Base-by-base conservation (phyloP, 805 yeast species). In the Candida manassasensis region DNA sequence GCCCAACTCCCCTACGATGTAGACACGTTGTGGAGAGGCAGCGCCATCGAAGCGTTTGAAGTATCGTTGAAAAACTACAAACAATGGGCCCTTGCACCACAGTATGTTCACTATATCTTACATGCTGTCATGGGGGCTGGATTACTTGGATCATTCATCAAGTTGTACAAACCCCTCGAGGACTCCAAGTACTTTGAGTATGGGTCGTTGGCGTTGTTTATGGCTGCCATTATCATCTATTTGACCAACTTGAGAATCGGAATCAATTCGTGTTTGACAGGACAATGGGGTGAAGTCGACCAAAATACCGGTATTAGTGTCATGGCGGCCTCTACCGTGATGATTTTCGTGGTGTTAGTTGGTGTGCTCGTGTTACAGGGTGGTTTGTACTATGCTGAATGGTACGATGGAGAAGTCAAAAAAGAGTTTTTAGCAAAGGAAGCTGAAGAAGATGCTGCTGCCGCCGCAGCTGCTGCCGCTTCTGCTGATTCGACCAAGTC, bases 241-340 rank as follows among this genome's bases (percentile, higher is more conserved):
- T 66, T 90, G 50, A 83, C 96, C 43, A 93, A 93, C 64, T 69
- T 90, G 47, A 75, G 86, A 53, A 77, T 84, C 35, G 97, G 97
- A 36, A 67, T 81, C 26, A 73, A 73, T 47, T 76, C 89, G 38
- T 76, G 86, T 36, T 48, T 77, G 18, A 59, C 73, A 39, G 89
- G 88, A 29, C 69, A 77, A 41, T 90, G 97, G 97, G 97, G 96
- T 46, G 97, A 90, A 34, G 95, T 93, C 34, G 85, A 84, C 50
- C 78, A 75, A 55, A 70, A 71, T 41, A 85, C 95, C 15, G 97
- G 97, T 19, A 62, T 90, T 50, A 86, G 85, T 45, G 96, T 93
- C 26, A 76, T 93, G 52, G 96, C 93, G 27, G 97, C 97, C 4
- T 80, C 93, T 19, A 81, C 82, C 60, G 73, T 82, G 25, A 81